Evolutionary conservation across 805 yeast species (phyloP).

Genomic region (Wickerhamomyces silvicola): DNA sequence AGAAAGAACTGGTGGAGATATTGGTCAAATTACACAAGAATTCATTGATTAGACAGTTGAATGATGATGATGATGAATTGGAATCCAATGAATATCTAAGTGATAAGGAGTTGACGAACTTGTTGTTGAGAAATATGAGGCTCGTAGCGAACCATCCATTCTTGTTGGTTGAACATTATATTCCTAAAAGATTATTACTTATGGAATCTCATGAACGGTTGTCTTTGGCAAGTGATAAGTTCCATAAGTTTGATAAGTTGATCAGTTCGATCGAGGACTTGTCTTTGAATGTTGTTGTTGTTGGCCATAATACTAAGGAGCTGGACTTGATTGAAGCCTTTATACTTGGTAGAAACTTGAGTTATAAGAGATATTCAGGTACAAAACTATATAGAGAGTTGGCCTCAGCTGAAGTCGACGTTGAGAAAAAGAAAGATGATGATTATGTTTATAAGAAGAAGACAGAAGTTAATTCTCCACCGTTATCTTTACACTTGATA

Average conservation of each 20-base stretch:
- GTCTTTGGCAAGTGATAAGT: constrained; percentile 51
- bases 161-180: constrained; percentile 67
- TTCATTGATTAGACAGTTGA: constrained; percentile 21
- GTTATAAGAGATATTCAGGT: constrained; percentile 64
- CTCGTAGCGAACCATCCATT: constrained; percentile 62
- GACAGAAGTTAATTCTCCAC: constrained; percentile 8
- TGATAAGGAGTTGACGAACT: constrained; percentile 30
- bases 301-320: constrained; percentile 60
- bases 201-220: constrained; percentile 59
- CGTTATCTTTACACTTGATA: constrained; percentile 33
- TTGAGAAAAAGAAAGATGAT: constrained; percentile 21
- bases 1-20: constrained; percentile 37
- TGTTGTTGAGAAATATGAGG: constrained; percentile 39
- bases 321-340: constrained; percentile 74
- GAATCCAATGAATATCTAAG: constrained; percentile 3
- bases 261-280: constrained; percentile 16
- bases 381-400: constrained; percentile 37
- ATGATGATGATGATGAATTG: constrained; percentile 4
- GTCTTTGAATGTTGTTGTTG: constrained; percentile 34
- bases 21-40: constrained; percentile 36
- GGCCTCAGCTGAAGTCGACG: constrained; percentile 19
- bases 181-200: constrained; percentile 61
- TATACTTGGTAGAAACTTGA: constrained; percentile 62
- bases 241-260: constrained; percentile 45
- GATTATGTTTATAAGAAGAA: constrained; percentile 14